Evolutionary conservation across 2,329 filamentous ascomycete species (phyloP).

Genomic region (Alternaria sp.): DNA sequence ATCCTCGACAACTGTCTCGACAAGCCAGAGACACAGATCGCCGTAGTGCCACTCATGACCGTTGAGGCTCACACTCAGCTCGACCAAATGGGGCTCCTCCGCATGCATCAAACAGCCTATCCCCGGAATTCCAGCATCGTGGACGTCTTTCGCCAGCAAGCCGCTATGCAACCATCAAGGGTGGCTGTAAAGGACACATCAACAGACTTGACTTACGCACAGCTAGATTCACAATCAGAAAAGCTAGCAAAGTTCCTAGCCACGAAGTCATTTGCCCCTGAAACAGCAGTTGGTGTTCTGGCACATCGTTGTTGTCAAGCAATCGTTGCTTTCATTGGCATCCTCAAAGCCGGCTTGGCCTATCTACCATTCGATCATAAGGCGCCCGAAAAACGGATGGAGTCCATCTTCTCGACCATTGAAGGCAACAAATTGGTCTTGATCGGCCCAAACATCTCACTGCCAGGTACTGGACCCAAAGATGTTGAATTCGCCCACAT

Average conservation of each 20-base stretch:
- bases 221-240: slow-evolving; percentile 10
- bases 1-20: slow-evolving; percentile 13
- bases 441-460: slow-evolving; percentile 14
- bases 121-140: slow-evolving; percentile 12
- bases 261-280: not conserved
- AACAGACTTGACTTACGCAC: slow-evolving; percentile 14
- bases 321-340: slow-evolving; percentile 50
- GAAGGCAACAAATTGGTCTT: slow-evolving; percentile 56
- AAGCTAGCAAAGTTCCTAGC: too few relatives aligned
- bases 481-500: not conserved
- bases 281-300: slow-evolving; percentile 26
- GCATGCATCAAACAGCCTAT: slow-evolving; percentile 4
- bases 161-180: not conserved
- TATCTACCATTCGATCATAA: slow-evolving; percentile 51
- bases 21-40: slow-evolving; percentile 5
- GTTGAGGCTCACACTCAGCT: not conserved
- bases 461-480: not conserved
- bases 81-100: not conserved
- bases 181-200: slow-evolving; percentile 19
- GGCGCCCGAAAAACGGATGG: slow-evolving; percentile 38
- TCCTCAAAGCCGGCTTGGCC: slow-evolving; percentile 53
- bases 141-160: slow-evolving; percentile 15
- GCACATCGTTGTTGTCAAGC: slow-evolving; percentile 25
- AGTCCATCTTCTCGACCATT: slow-evolving; percentile 48
- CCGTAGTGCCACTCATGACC: not conserved